Conservation (phyloP, 192 early-diverging fungal genomes). For the Gorgonomyces haynaldii region DNA sequence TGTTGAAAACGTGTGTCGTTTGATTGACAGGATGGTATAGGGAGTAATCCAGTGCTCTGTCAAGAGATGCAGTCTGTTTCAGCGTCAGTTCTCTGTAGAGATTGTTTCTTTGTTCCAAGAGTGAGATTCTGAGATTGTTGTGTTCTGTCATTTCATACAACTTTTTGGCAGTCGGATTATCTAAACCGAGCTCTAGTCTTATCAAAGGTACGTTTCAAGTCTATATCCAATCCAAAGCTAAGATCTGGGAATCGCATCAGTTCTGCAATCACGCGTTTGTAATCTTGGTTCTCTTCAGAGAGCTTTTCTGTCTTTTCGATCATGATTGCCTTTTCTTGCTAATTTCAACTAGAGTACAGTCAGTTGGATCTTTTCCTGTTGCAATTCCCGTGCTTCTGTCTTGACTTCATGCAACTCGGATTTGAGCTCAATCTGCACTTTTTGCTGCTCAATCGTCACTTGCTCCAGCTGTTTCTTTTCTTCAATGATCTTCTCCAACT, state of each 20-base stretch:
- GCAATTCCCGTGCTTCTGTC: not conserved
- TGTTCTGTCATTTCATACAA: slow-evolving; percentile 7
- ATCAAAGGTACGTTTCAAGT: not conserved
- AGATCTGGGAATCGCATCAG: slow-evolving; percentile 8
- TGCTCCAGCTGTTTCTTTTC: no score
- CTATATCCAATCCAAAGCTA: not conserved
- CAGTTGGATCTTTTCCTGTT: not conserved
- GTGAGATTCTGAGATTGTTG: slow-evolving; percentile 7
- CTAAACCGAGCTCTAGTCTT: not conserved
- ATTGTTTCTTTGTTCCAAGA: slow-evolving; percentile 7
- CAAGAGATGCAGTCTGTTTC: not conserved
- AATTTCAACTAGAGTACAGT: no score
- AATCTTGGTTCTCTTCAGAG: not conserved
- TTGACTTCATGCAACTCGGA: not conserved
- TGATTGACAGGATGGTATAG: not conserved
- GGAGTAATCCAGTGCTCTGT: not conserved
- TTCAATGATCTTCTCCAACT: no score
- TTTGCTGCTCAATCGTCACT: no score
- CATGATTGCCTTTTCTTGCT: not conserved
- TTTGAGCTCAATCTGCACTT: no score
- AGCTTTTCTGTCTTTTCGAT: not conserved
- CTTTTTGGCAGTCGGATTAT: not conserved
- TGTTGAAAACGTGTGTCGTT: not conserved
- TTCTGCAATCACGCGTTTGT: not conserved
- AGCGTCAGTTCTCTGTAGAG: not conserved